These are phyloP conservation scores for Brassica cretica DNA, from an alignment of 345 rosid genomes.

Conservation along the genomic window DNA sequence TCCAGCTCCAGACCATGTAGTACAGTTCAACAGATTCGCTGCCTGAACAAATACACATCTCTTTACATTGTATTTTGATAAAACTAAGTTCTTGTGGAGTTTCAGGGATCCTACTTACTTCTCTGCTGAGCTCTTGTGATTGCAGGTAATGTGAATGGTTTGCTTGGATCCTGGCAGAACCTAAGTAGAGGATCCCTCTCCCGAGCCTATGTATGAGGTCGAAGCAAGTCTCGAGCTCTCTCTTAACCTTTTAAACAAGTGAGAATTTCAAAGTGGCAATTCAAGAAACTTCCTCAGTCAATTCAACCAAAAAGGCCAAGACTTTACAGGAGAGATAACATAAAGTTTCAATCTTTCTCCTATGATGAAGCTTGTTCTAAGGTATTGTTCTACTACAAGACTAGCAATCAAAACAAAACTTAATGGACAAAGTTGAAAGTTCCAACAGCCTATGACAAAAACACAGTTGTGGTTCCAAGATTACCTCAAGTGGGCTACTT, in stretches of 20 bases:
- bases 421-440: background rate
- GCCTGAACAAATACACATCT: constrained; percentile 45
- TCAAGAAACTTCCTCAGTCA: background rate
- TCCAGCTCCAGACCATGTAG: constrained; percentile 97
- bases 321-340: constrained; percentile 13
- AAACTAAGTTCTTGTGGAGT: background rate
- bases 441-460: background rate
- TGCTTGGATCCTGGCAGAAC: constrained; percentile 80
- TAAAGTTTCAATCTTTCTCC: constrained; percentile 12
- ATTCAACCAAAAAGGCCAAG: constrained; percentile 15
- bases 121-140: constrained; percentile 64
- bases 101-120: constrained; percentile 48
- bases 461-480: background rate
- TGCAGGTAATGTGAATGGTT: constrained; percentile 64
- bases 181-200: constrained; percentile 82
- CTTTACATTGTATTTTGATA: background rate
- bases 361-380: background rate
- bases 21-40: constrained; percentile 76
- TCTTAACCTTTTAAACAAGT: constrained; percentile 64
- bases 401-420: background rate
- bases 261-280: constrained; percentile 17
- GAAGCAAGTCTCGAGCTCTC: constrained; percentile 72
- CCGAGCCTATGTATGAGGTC: constrained; percentile 71
- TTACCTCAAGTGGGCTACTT: constrained; percentile 80
- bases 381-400: background rate